phyloP scores from a whole-genome alignment of 2,329 filamentous ascomycete genomes.

The Pestalotiopsis sp. region DNA sequence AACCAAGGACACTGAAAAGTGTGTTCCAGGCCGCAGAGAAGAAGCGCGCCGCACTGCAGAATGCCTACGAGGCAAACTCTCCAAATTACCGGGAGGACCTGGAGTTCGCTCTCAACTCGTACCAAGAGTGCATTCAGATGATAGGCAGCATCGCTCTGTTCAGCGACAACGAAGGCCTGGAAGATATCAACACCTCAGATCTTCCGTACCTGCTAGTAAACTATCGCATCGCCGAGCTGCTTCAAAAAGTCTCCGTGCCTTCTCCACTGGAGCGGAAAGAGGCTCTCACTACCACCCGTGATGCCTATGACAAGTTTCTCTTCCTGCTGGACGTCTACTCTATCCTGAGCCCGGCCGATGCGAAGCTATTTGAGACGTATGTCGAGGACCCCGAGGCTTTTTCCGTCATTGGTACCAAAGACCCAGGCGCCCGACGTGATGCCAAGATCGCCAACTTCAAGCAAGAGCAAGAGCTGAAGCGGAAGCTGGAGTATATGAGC shows the following conservation, averaged over 20 bases:
- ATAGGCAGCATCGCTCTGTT: constrained; percentile 78
- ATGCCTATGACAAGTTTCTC: constrained; percentile 78
- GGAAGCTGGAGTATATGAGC: constrained; percentile 68
- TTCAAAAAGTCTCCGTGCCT: constrained; percentile 65
- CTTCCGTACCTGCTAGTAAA: constrained; percentile 82
- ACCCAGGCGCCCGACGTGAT: constrained; percentile 71
- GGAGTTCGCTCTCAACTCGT: constrained; percentile 66
- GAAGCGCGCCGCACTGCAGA: constrained; percentile 61
- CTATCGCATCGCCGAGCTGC: constrained; percentile 79
- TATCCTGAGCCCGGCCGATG: constrained; percentile 66
- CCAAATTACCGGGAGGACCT: constrained; percentile 60
- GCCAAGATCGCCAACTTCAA: constrained; percentile 85
- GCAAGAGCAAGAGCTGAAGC: constrained; percentile 82
- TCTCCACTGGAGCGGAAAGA: constrained; percentile 59
- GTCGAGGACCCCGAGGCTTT: constrained; percentile 73
- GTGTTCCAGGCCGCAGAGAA: constrained; percentile 54
- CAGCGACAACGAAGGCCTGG: constrained; percentile 85
- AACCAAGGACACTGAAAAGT: constrained; percentile 52
- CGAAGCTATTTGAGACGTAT: constrained; percentile 73
- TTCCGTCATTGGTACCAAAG: constrained; percentile 64
- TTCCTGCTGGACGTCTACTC: constrained; percentile 78
- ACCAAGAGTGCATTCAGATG: constrained; percentile 72
- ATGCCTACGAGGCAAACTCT: constrained; percentile 65
- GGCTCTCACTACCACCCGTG: constrained; percentile 65
- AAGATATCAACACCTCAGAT: constrained; percentile 84